Conservation (phyloP, 306 rosid genomes). For the Spatholobus suberectus region DNA sequence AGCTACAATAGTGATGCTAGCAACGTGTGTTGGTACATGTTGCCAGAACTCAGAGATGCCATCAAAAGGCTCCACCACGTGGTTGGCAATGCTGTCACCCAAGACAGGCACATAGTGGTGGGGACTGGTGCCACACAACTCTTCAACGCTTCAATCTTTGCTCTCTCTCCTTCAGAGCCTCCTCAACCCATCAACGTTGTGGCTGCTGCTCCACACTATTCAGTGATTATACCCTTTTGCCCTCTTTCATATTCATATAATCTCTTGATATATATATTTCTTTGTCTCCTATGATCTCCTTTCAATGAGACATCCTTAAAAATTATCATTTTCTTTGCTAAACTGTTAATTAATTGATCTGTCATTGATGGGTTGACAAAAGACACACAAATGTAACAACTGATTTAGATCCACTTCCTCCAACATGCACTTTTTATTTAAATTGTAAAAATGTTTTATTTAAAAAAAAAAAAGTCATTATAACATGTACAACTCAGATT, state of each 20-base stretch:
- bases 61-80: conserved; percentile 60
- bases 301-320: neutral
- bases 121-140: conserved; percentile 87
- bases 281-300: neutral
- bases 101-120: conserved; percentile 57
- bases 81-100: conserved; percentile 67
- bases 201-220: conserved; percentile 77
- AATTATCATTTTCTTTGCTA: neutral
- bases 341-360: neutral
- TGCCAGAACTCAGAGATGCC: conserved; percentile 51
- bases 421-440: neutral
- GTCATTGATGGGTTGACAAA: neutral
- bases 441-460: too few relatives aligned
- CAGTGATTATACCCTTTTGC: conserved; percentile 45
- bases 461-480: too few relatives aligned
- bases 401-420: neutral
- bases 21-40: conserved; percentile 71
- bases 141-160: conserved; percentile 67
- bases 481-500: too few relatives aligned
- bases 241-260: too few relatives aligned
- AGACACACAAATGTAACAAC: neutral
- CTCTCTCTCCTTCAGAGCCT: conserved; percentile 53
- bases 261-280: too few relatives aligned
- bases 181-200: conserved; percentile 62
- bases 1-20: conserved; percentile 57